Base-by-base conservation (phyloP, 2,329 filamentous ascomycete genomes). In the Davidsoniella neocaledoniae region DNA sequence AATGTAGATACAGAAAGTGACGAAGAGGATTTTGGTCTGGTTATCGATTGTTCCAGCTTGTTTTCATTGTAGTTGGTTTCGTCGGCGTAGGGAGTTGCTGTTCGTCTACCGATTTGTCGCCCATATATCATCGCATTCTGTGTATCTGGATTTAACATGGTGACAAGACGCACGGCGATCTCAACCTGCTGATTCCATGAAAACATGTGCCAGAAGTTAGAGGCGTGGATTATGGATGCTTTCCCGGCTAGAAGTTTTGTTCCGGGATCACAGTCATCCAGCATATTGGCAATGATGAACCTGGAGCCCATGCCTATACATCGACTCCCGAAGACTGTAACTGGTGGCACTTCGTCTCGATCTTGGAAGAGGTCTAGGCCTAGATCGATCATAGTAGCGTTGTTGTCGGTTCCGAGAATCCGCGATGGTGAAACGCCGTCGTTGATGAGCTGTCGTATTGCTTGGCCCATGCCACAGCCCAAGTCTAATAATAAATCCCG, bases 291-390 rank as follows among this genome's bases (percentile, higher is more conserved):
- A 2, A 66, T 57, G 26, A 78, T 60, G 54, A 78, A 76, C 1
- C 63, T 64, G 2, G 66, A 66, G 17, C 63, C 63, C 4, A 77
- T 61, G 23, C 68, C 66, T 8, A 29, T 12, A 4, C 44, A 25
- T n/a, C 38, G 33, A 2, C 14, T 36, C 14, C 33, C 36, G 14
- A 49, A 46, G 8, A 49, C 41, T 8, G 41, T 2, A 37, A 42
- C 9, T 42, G 33, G 10, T 1, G 50, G 49, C 6, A 58, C 54
- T 5, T 54, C 55, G 14, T 54, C 55, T 16, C 55, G 52, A 54
- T 82, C 80, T 43, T 69, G 67, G 62, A 83, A 84, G 17, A 84
- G 65, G 49, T 80, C 74, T 59, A 79, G 77, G 25, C 76, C 76
- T n/a, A 74, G 60, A 9, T 74, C 66, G 48, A 77, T 65, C 55